A percentile compares a stretch with the other conserved stretches of the same genome.
Conservation (phyloP, 306 rosid genomes). For the Castanea mollissima region DNA sequence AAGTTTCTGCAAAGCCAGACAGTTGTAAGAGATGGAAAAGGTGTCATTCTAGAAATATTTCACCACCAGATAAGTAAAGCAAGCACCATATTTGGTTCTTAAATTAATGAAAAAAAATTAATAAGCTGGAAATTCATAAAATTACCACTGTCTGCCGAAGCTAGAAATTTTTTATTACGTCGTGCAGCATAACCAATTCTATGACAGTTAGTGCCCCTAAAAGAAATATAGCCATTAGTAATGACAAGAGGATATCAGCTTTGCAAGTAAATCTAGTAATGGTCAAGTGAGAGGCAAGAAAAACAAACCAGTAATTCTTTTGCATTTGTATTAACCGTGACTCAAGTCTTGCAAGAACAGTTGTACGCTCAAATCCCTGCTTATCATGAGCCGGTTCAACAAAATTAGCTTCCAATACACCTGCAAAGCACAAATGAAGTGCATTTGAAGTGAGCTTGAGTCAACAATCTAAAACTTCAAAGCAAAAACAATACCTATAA, state of each 20-base stretch:
- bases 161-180: conserved; percentile 27
- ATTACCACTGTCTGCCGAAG: conserved; percentile 55
- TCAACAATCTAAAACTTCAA: conserved; percentile 1
- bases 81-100: not conserved
- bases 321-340: conserved; percentile 71
- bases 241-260: conserved; percentile 2
- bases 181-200: conserved; percentile 78
- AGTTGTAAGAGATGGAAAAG: conserved; percentile 10
- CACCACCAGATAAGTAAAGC: not conserved
- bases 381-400: conserved; percentile 99
- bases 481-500: conserved; percentile 63
- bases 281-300: conserved; percentile 11
- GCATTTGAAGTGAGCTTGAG: conserved; percentile 17
- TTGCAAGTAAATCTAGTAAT: not conserved
- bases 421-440: conserved; percentile 40
- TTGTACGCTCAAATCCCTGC: conserved; percentile 99
- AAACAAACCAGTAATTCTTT: conserved; percentile 75
- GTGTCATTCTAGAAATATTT: not conserved
- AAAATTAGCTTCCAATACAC: conserved; percentile 96
- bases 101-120: not conserved
- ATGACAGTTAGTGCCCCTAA: conserved; percentile 60
- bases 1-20: conserved; percentile 41
- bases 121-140: conserved; percentile 10
- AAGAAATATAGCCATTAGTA: conserved; percentile 16
- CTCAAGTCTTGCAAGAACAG: conserved; percentile 83